Percentiles rank a stretch among this genome's conserved stretches.
These are phyloP conservation scores for Houttuynia cordata DNA, from an alignment of 164 flowering plant species.

Conservation along the genomic window DNA sequence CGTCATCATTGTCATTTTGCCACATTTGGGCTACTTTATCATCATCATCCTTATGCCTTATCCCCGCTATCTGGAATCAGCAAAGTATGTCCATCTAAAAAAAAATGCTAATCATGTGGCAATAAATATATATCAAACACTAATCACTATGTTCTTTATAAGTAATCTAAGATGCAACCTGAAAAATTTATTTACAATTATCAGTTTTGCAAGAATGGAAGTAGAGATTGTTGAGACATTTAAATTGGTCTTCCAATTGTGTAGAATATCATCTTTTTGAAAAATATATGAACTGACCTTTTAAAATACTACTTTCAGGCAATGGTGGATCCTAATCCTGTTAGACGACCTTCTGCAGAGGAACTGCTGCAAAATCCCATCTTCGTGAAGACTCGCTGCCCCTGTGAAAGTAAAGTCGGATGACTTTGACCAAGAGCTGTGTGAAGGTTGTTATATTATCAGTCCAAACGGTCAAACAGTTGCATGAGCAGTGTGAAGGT, in stretches of 20 bases:
- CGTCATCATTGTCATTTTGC: not conserved
- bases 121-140: too few species aligned
- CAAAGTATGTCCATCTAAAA: too few species aligned
- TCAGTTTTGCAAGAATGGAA: too few species aligned
- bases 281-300: not conserved
- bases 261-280: too few species aligned
- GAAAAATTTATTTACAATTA: too few species aligned
- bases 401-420: slow-evolving; percentile 12
- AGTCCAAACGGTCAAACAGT: not conserved
- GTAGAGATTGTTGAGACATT: not conserved
- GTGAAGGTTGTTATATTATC: not conserved
- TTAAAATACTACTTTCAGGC: slow-evolving; percentile 25
- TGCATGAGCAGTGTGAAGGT: not conserved
- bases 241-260: too few species aligned
- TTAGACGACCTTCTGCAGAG: slow-evolving; percentile 76
- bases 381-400: slow-evolving; percentile 26
- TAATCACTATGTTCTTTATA: too few species aligned
- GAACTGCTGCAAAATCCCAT: slow-evolving; percentile 58
- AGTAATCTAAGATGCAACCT: too few species aligned
- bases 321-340: slow-evolving; percentile 87
- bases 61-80: too few species aligned
- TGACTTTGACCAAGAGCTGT: not conserved
- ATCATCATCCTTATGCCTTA: too few species aligned
- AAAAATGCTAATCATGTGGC: too few species aligned
- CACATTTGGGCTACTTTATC: too few species aligned